Conservation (phyloP, 2,329 filamentous ascomycete genomes). For the Leptodontidium sp. region DNA sequence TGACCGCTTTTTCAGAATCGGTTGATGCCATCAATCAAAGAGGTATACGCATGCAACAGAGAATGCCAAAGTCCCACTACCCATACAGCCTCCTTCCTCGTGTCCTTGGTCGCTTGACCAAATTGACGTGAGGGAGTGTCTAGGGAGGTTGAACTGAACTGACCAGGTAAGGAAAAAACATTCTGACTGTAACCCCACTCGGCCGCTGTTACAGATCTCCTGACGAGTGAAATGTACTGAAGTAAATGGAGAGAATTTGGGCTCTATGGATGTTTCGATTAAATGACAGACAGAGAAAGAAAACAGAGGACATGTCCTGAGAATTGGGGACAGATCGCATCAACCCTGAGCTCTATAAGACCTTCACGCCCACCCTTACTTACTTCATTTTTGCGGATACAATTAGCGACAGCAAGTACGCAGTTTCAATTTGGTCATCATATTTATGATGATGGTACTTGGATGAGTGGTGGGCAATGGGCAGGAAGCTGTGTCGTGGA, state of each 20-base stretch:
- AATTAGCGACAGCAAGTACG: slow-evolving; percentile 36
- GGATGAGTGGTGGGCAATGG: slow-evolving; percentile 43
- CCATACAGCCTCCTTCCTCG: neutral
- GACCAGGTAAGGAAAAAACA: too few species aligned
- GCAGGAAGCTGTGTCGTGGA: slow-evolving; percentile 74
- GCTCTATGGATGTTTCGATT: too few species aligned
- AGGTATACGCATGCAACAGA: too few species aligned
- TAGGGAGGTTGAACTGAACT: too few species aligned
- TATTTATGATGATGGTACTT: slow-evolving; percentile 91
- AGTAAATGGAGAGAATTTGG: too few species aligned
- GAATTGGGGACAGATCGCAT: neutral
- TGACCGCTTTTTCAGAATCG: slow-evolving; percentile 2
- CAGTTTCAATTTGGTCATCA: slow-evolving; percentile 93
- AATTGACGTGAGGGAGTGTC: too few species aligned
- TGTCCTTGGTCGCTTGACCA: too few species aligned
- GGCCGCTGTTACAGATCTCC: too few species aligned
- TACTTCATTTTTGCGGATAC: slow-evolving; percentile 25
- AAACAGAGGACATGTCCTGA: neutral
- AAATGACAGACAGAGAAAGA: too few species aligned
- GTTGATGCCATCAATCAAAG: neutral
- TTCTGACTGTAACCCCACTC: too few species aligned
- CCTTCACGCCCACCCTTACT: neutral
- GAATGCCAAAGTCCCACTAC: too few species aligned
- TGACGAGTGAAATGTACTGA: too few species aligned
- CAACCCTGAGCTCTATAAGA: slow-evolving; percentile 44